These are phyloP conservation scores for Albifimbria verrucaria DNA, from an alignment of 2,329 filamentous ascomycete species.

Conservation along the genomic window DNA sequence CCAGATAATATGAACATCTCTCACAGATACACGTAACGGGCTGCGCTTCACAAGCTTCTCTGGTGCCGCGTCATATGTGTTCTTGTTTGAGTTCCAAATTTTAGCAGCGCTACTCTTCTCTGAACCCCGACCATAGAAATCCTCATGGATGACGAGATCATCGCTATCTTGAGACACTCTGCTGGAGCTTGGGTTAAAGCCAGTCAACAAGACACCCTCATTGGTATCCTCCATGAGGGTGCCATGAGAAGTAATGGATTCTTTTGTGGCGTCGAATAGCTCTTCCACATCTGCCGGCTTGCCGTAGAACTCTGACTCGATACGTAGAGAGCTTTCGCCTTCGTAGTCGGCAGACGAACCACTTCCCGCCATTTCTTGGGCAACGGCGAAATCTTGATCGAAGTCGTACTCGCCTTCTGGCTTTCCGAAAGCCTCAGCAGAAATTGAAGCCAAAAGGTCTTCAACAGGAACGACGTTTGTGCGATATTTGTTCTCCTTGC, in stretches of 20 bases:
- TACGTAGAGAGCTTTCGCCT: slow-evolving; percentile 32
- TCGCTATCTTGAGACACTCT: slow-evolving; percentile 49
- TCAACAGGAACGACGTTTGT: slow-evolving; percentile 83
- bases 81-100: slow-evolving; percentile 75
- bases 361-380: slow-evolving; percentile 44
- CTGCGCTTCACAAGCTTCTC: slow-evolving; percentile 59
- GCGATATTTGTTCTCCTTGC: slow-evolving; percentile 78
- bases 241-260: slow-evolving; percentile 23
- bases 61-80: slow-evolving; percentile 68
- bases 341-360: slow-evolving; percentile 25
- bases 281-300: slow-evolving; percentile 40
- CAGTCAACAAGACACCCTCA: slow-evolving; percentile 33
- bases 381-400: slow-evolving; percentile 59
- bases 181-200: slow-evolving; percentile 22
- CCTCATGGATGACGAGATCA: slow-evolving; percentile 70
- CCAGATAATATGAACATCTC: slow-evolving; percentile 93
- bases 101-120: slow-evolving; percentile 65
- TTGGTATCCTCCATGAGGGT: slow-evolving; percentile 31
- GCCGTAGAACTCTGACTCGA: slow-evolving; percentile 47
- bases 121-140: slow-evolving; percentile 68
- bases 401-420: slow-evolving; percentile 60
- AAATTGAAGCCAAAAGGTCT: slow-evolving; percentile 86
- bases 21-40: slow-evolving; percentile 73
- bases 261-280: slow-evolving; percentile 44
- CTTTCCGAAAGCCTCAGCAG: slow-evolving; percentile 74